phyloP scores from a whole-genome alignment of 2,329 filamentous ascomycete species.

The Sporothrix protearum region DNA sequence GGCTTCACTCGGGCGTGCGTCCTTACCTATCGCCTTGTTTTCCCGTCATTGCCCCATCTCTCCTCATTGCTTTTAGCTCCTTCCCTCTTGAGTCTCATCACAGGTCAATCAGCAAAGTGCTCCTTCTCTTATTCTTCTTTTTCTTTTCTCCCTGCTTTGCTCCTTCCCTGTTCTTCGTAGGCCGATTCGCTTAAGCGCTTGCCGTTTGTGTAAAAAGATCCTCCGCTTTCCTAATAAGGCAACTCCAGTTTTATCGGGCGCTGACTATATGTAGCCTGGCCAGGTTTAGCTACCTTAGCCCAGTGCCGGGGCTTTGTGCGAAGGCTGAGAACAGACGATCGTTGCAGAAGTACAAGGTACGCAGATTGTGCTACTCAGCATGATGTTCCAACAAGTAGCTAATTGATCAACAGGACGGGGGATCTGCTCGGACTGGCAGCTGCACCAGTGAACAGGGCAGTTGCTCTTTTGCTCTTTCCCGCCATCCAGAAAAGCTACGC shows the following conservation, averaged over 20 bases:
- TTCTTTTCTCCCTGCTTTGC: neutral
- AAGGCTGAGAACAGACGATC: neutral
- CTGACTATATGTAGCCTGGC: neutral
- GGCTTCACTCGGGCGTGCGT: neutral
- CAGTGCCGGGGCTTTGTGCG: neutral
- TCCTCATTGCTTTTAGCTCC: neutral
- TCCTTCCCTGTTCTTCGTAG: neutral
- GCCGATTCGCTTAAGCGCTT: neutral
- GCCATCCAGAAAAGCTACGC: neutral
- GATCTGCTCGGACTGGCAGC: neutral
- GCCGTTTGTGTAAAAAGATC: neutral
- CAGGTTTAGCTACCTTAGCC: neutral
- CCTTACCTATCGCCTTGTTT: neutral
- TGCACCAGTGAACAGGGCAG: neutral
- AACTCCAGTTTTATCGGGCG: neutral
- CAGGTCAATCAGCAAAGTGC: neutral
- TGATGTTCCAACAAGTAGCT: neutral
- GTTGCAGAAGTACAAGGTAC: neutral
- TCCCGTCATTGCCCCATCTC: neutral
- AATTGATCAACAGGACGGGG: neutral
- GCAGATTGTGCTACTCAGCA: neutral
- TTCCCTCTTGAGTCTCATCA: neutral
- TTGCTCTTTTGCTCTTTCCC: neutral
- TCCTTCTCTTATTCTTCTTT: neutral
- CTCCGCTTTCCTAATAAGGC: slow-evolving; percentile 10